Base-by-base conservation (phyloP, 352 stramenopile species). In the Globisporangium carolinianum region DNA sequence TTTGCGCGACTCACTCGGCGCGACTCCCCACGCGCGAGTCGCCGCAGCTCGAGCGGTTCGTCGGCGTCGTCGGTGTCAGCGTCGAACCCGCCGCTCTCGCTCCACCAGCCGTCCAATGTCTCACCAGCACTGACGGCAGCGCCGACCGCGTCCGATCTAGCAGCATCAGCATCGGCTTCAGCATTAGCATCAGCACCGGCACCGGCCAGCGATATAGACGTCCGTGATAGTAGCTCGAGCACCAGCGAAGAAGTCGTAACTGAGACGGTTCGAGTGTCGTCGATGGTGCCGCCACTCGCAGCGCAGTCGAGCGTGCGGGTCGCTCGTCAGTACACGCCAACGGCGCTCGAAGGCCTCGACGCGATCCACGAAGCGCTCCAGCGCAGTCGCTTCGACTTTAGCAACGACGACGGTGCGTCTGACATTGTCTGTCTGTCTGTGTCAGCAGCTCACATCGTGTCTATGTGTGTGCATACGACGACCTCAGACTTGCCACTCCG, bases 381-480 rank as follows among this genome's bases (percentile, higher is more conserved):
- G 38, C 69, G 63, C n/a, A 68, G 63, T 37, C 61, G 55, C 17
- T 67, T 75, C 41, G 63, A 67, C 47, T 84, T 72, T 52, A 37
- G 47, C 42, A 18, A 39, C 2, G 66, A 76, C 3, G 55, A 62
- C 55, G 61, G 64, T 65, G 45, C 37, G 60, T 32, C 1, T 37
- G 14, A 47, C 45, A 24, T 41, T 47, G n/a, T 32, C 11, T 47
- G 42, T 32, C 24, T 32, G 24, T 32, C 24, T 32, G 24, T 32
- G 24, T 3, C 10, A 9, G 18, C 3, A 37, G 47, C 1, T 36
- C 17, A 2, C 12, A 15, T 3, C 32, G 11, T 37, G 9, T 39
- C 10, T 52, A n/a, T 32, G 11, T 35, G 32, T 60, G 14, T 60
- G 12, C 3, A 32, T 32, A 32, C 24, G 24, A 32, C 24, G 24